Percentiles rank a stretch among this genome's conserved stretches.
phyloP scores from a whole-genome alignment of 305 asterid genomes.

The Fraxinus platypoda region DNA sequence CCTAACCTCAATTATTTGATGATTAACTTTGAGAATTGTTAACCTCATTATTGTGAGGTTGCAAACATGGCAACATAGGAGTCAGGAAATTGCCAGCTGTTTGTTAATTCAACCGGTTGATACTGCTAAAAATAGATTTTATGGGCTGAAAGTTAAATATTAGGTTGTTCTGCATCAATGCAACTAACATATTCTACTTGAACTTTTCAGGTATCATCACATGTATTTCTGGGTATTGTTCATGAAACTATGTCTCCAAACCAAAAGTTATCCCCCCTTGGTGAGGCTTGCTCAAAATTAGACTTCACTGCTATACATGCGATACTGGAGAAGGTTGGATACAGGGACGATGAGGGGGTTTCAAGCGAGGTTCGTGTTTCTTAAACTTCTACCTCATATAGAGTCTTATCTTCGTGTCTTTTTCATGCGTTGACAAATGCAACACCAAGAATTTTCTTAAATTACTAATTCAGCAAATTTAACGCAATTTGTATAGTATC shows the following conservation, averaged over 20 bases:
- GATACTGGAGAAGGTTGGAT: conserved; percentile 44
- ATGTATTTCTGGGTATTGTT: conserved; percentile 38
- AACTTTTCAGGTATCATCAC: conserved; percentile 42
- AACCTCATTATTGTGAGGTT: background rate
- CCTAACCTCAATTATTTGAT: background rate
- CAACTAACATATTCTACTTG: background rate
- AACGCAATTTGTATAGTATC: background rate
- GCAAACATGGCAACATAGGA: background rate
- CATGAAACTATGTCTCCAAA: conserved; percentile 30
- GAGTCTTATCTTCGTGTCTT: background rate
- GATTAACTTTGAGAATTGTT: background rate
- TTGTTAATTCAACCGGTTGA: background rate
- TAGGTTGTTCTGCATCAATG: background rate
- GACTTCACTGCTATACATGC: conserved; percentile 46
- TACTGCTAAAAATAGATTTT: background rate
- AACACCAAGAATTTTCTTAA: background rate
- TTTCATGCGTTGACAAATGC: background rate
- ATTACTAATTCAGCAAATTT: background rate
- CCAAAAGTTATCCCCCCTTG: conserved; percentile 44
- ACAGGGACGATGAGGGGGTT: conserved; percentile 48
- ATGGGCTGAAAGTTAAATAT: background rate
- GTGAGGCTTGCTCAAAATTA: conserved; percentile 46
- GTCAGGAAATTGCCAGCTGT: background rate
- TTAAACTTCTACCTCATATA: background rate
- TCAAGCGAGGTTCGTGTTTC: conserved; percentile 40